Conservation (phyloP, 306 rosid genomes). For the Morella rubra region DNA sequence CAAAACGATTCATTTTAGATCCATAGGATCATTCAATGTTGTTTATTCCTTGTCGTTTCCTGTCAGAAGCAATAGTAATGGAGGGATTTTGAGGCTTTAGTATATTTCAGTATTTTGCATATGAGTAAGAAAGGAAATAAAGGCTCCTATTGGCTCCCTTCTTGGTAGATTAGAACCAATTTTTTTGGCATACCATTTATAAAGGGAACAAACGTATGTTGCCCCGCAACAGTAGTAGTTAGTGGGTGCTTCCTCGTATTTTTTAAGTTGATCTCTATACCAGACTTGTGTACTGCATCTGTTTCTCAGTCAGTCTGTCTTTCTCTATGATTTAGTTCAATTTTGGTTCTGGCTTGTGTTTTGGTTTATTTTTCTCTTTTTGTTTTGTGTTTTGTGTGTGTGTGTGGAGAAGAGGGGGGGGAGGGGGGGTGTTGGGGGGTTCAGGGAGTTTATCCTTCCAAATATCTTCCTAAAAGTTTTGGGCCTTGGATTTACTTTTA, state of each 20-base stretch:
- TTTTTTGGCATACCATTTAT: neutral
- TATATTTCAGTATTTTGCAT: too few species aligned
- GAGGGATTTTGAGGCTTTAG: too few species aligned
- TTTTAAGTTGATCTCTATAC: neutral
- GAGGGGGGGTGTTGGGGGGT: neutral
- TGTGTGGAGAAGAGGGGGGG: too few species aligned
- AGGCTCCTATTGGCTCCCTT: neutral
- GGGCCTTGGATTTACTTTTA: constrained; percentile 1
- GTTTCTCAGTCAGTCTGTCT: neutral
- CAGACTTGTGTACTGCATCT: too few species aligned
- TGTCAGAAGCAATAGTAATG: too few species aligned
- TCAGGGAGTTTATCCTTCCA: neutral
- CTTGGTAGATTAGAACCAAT: neutral
- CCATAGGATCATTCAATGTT: too few species aligned
- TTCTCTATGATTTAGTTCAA: neutral
- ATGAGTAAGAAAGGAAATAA: neutral
- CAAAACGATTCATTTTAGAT: too few species aligned
- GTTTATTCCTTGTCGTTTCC: too few species aligned
- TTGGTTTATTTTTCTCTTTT: neutral
- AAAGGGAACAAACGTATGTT: neutral
- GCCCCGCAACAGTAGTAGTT: neutral
- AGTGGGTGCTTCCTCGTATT: neutral
- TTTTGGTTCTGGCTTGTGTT: neutral
- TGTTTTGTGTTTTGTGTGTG: neutral
- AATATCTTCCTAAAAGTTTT: neutral